Percentiles rank a stretch among this genome's conserved stretches.
phyloP scores from a whole-genome alignment of 225 moss, liverwort and hornwort species.

The Polytrichum commune region DNA sequence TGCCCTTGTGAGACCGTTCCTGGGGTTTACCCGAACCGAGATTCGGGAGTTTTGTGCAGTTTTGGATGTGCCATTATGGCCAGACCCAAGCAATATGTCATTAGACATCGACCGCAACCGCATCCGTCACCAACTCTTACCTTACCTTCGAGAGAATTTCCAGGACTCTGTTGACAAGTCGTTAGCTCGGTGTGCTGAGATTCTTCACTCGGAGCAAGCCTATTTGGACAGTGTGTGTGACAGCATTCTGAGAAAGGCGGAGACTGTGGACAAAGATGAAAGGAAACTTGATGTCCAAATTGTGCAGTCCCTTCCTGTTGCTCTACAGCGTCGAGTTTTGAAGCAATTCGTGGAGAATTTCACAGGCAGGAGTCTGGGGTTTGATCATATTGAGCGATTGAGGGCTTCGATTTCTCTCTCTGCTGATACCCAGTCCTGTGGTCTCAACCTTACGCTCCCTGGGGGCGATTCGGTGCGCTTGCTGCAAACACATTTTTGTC shows the following conservation, averaged over 20 bases:
- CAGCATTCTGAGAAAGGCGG: constrained; percentile 50
- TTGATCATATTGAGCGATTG: constrained; percentile 85
- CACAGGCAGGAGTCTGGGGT: constrained; percentile 70
- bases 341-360: constrained; percentile 79
- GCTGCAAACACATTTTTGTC: constrained; percentile 24
- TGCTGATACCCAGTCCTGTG: constrained; percentile 2
- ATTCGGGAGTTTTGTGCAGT: constrained; percentile 50
- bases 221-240: constrained; percentile 69
- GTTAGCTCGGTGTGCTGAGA: constrained; percentile 82
- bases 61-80: constrained; percentile 69
- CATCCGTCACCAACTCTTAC: constrained; percentile 83
- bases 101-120: constrained; percentile 79
- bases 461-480: constrained; percentile 34
- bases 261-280: constrained; percentile 22
- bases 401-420: constrained; percentile 46
- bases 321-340: constrained; percentile 70
- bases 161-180: constrained; percentile 76
- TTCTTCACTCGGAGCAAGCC: constrained; percentile 68
- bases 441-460: constrained; percentile 26
- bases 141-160: constrained; percentile 68
- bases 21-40: constrained; percentile 82
- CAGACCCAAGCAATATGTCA: constrained; percentile 75
- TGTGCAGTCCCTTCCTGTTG: constrained; percentile 58
- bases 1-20: constrained; percentile 64
- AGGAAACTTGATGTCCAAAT: constrained; percentile 53